Conservation (phyloP, 208 protist genomes). For the Acanthamoeba rhysodes region DNA sequence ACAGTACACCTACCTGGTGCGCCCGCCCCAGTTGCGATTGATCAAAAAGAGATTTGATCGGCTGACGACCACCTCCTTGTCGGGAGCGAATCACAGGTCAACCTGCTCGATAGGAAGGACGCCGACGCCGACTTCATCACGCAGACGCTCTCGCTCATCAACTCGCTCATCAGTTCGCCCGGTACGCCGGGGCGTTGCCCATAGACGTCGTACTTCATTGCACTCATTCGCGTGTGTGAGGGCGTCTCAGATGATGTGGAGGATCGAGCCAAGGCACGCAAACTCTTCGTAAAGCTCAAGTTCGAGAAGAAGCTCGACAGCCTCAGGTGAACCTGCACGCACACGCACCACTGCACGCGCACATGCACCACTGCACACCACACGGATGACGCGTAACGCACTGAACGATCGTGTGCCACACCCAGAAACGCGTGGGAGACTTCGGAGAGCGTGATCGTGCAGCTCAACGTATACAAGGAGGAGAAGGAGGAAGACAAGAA, state of each 20-base stretch:
- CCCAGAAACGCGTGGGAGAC: not conserved
- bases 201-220: too few species aligned
- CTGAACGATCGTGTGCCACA: too few species aligned
- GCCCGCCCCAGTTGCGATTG: not conserved
- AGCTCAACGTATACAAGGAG: constrained; percentile 44
- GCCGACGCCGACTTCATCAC: constrained; percentile 5
- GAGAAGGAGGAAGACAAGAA: constrained; percentile 56
- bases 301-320: constrained; percentile 18
- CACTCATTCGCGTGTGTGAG: too few species aligned
- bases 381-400: too few species aligned
- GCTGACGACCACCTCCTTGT: not conserved
- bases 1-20: constrained; percentile 10
- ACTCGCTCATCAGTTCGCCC: constrained; percentile 44
- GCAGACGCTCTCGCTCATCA: constrained; percentile 47
- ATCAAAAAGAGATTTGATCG: too few species aligned
- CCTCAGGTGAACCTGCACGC: not conserved
- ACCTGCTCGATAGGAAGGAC: not conserved
- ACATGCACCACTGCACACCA: not conserved
- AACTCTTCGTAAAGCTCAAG: not conserved
- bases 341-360: not conserved
- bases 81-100: not conserved
- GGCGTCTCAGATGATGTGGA: not conserved
- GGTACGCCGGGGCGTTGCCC: not conserved
- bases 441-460: not conserved
- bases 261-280: not conserved